A percentile compares a stretch with the other conserved stretches of the same genome.
phyloP scores from a whole-genome alignment of 148 eudicot species.

The Arbutus unedo region DNA sequence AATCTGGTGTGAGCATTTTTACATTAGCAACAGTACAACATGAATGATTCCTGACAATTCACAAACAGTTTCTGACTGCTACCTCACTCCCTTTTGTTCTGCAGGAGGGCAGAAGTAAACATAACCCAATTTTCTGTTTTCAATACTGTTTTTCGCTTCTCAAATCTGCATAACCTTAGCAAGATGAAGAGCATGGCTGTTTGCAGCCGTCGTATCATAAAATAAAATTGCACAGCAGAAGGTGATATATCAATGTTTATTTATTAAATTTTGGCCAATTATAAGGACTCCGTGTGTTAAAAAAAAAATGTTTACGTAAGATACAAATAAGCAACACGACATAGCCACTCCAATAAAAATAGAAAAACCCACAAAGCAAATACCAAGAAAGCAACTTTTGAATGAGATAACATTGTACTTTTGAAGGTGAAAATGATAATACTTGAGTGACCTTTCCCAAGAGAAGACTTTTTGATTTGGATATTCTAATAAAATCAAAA shows the following conservation, averaged over 20 bases:
- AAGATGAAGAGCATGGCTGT: neutral
- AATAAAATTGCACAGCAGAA: too few relatives aligned
- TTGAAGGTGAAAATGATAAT: neutral
- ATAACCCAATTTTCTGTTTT: neutral
- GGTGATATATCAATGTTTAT: too few relatives aligned
- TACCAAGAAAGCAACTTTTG: neutral
- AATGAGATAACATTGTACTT: neutral
- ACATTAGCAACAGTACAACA: neutral
- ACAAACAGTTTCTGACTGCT: neutral
- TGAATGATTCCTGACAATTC: neutral
- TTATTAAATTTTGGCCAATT: too few relatives aligned
- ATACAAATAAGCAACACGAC: neutral
- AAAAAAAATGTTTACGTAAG: neutral
- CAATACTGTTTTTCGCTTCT: neutral
- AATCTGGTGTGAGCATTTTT: neutral
- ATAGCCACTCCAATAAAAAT: neutral
- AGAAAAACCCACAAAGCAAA: neutral
- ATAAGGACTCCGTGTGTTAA: neutral
- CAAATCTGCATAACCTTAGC: neutral
- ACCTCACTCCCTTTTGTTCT: neutral
- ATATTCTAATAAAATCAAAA: neutral
- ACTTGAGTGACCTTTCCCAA: neutral
- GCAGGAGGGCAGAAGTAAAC: neutral
- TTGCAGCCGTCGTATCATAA: too few relatives aligned
- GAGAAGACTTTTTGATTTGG: neutral